These are phyloP conservation scores for Ophiocordyceps camponoti-saundersi DNA, from an alignment of 2,329 filamentous ascomycete genomes.

Conservation along the genomic window DNA sequence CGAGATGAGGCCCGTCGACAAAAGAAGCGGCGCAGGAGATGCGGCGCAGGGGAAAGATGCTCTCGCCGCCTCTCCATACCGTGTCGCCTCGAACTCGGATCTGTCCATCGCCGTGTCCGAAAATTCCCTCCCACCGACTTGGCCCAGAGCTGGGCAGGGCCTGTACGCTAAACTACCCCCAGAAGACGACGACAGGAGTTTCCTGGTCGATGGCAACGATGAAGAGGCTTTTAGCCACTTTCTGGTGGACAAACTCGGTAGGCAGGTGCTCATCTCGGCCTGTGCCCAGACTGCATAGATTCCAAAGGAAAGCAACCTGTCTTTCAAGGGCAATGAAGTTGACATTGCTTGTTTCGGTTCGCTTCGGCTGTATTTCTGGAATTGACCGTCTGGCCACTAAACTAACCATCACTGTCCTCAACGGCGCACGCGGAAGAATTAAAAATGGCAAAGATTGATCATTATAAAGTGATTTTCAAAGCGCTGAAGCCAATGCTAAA, in stretches of 20 bases:
- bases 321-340: neutral
- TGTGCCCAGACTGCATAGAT: constrained; percentile 5
- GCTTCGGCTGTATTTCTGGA: neutral
- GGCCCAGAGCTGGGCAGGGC: constrained; percentile 21
- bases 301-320: neutral
- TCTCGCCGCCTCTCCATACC: neutral
- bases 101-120: constrained; percentile 1
- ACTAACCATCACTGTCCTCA: too few species aligned
- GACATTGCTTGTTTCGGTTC: neutral
- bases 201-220: constrained; percentile 21
- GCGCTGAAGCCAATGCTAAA: neutral
- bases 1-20: neutral
- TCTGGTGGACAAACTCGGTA: constrained; percentile 19
- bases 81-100: neutral
- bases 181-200: constrained; percentile 18
- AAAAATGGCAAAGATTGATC: neutral
- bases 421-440: too few species aligned
- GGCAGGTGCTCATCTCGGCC: constrained; percentile 15
- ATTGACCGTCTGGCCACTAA: too few species aligned
- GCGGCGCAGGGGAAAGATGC: neutral
- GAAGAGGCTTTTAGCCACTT: constrained; percentile 27
- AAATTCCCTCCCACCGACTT: constrained; percentile 19
- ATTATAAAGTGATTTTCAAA: neutral
- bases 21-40: neutral
- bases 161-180: constrained; percentile 20